Base-by-base conservation (phyloP, 2,329 filamentous ascomycete species). In the Pseudogymnoascus sp. region DNA sequence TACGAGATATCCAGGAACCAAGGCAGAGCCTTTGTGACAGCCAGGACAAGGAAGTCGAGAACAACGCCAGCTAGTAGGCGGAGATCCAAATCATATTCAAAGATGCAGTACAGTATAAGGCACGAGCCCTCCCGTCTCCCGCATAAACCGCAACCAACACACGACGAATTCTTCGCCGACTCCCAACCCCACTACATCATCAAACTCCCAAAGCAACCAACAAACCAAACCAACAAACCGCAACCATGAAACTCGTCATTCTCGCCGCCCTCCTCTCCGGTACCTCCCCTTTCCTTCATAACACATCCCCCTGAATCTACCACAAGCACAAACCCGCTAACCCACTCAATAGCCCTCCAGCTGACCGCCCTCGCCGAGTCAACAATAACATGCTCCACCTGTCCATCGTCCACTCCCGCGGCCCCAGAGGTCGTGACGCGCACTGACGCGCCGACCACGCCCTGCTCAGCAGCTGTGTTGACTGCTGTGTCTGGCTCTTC, bases 71-170 rank as follows among this genome's bases (percentile, higher is more conserved):
- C 10, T 33, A n/a, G 33, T 19, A n/a, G 26, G 5, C 45, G 12
- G n/a, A 8, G 3, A 52, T 52, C n/a, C 4, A 31, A 55, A 7
- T 26, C 0, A 55, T 26, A 19, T 33, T n/a, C 26, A 55, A 55
- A 52, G 29, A 19, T 19, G n/a, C 4, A 55, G 49, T 33, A 55
- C 49, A 55, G 49, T 55, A 55, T 55, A 55, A 55, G 49, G 49
- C 49, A 31, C 26, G 26, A 31, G 49, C n/a, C 8, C 29, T 33
- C 49, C 49, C 49, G 49, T 19, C 16, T 19, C 49, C 29, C 29
- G n/a, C 49, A 33, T 55, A 33, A 33, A 55, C n/a, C 49, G 14
- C 29, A 23, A 43, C 14, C 39, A 2, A 43, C 39, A 19, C 10
- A 19, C n/a, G 3, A 55, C 26, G 21, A 6, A 31, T 12, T 3